These are phyloP conservation scores for Neoscytalidium dimidiatum DNA, from an alignment of 2,329 filamentous ascomycete species.

Conservation along the genomic window DNA sequence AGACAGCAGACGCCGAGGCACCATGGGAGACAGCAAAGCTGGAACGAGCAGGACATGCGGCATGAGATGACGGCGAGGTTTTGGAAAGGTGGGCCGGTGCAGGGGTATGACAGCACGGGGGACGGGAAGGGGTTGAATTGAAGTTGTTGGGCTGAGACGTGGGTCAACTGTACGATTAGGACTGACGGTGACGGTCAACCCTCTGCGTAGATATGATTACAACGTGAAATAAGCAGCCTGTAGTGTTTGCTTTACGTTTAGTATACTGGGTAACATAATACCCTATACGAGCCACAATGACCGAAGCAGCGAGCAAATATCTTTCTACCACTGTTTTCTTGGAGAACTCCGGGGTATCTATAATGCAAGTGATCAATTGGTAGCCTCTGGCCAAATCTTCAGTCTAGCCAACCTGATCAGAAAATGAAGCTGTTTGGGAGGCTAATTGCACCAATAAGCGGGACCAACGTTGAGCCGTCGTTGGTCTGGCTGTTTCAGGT, in stretches of 20 bases:
- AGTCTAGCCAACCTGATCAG: not conserved
- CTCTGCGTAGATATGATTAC: not conserved
- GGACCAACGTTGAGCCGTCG: too few species aligned
- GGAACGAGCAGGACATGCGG: not conserved
- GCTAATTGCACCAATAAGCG: too few species aligned
- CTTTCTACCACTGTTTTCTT: too few species aligned
- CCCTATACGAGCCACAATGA: too few species aligned
- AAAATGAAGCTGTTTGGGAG: too few species aligned
- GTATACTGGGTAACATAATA: too few species aligned
- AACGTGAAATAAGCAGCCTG: too few species aligned
- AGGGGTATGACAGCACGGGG: not conserved
- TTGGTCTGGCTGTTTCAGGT: too few species aligned
- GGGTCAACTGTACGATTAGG: not conserved
- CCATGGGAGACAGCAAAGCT: not conserved
- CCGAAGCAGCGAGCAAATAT: too few species aligned
- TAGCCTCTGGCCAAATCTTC: not conserved
- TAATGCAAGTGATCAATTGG: not conserved
- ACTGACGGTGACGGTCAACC: too few species aligned
- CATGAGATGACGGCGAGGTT: not conserved
- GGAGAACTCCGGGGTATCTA: too few species aligned
- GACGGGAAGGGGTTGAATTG: not conserved
- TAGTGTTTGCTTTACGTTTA: too few species aligned
- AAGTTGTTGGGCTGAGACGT: not conserved
- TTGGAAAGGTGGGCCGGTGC: not conserved
- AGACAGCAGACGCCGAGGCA: not conserved